Evolutionary conservation across 306 rosid genomes (phyloP).

Genomic region (Corylus avellana): DNA sequence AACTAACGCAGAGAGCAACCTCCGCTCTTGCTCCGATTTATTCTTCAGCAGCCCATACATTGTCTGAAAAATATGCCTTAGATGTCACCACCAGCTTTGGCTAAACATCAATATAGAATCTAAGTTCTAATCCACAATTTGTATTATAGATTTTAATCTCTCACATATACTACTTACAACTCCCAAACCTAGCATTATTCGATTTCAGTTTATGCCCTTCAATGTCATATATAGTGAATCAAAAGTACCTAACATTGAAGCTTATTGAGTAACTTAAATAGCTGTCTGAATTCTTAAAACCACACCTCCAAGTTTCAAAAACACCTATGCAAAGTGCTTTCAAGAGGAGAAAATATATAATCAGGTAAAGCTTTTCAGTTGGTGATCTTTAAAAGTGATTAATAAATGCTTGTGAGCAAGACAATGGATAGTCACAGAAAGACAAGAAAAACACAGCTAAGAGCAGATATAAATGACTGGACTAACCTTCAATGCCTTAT

Average conservation of each 20-base stretch:
- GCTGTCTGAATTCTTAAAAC: neutral
- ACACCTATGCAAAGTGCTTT: neutral
- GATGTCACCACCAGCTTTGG: neutral
- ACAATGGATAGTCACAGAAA: neutral
- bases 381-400: neutral
- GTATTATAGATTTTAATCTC: neutral
- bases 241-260: neutral
- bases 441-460: neutral
- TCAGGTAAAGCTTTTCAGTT: neutral
- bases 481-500: slow-evolving; percentile 84
- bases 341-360: neutral
- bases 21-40: slow-evolving; percentile 95
- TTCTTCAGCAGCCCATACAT: slow-evolving; percentile 74
- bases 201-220: neutral
- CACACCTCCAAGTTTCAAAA: neutral
- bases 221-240: neutral
- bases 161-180: neutral
- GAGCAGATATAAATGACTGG: slow-evolving; percentile 16
- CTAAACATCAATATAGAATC: neutral
- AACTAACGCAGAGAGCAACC: slow-evolving; percentile 81
- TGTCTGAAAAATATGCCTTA: slow-evolving; percentile 44
- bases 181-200: neutral
- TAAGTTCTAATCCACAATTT: neutral
- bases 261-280: neutral
- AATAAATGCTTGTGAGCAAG: neutral